Percentiles rank a stretch among this genome's conserved stretches.
These are phyloP conservation scores for Pichia sp. DNA, from an alignment of 1,139 yeast genomes.

Conservation along the genomic window DNA sequence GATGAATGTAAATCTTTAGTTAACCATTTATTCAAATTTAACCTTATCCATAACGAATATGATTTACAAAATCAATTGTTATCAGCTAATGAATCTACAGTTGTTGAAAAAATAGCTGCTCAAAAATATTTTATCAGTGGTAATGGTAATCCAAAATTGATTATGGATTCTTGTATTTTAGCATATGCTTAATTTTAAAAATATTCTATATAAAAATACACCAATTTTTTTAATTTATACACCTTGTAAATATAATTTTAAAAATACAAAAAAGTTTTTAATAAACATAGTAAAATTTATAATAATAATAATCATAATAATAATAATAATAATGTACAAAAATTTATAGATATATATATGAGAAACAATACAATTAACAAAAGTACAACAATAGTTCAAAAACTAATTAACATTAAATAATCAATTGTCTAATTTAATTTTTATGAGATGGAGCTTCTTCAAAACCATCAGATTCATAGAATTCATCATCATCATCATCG, in stretches of 20 bases:
- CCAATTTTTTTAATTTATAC: neutral
- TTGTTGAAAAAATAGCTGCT: constrained; percentile 32
- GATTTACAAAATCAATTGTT: constrained; percentile 26
- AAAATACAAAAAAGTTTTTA: neutral
- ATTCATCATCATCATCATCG: constrained; percentile 23
- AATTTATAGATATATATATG: neutral
- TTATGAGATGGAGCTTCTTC: constrained; percentile 30
- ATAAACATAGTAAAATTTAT: neutral
- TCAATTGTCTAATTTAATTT: constrained; percentile 2
- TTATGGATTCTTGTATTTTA: constrained; percentile 44
- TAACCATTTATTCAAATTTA: constrained; percentile 48
- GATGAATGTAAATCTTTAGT: constrained; percentile 51
- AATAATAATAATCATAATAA: neutral
- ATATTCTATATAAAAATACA: too few species aligned
- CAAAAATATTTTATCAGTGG: constrained; percentile 63
- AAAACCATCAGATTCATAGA: constrained; percentile 32
- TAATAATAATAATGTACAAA: constrained; percentile 1
- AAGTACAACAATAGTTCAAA: too few species aligned
- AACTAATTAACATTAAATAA: too few species aligned
- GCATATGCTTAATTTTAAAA: constrained; percentile 22
- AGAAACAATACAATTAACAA: too few species aligned
- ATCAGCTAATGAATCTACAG: constrained; percentile 13
- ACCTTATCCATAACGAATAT: constrained; percentile 46
- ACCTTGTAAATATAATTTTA: constrained; percentile 6
- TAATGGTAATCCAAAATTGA: constrained; percentile 72